Percentiles rank a stretch among this genome's conserved stretches.
phyloP scores from a whole-genome alignment of 768 basidiomycete genomes.

The Suillus sp. region DNA sequence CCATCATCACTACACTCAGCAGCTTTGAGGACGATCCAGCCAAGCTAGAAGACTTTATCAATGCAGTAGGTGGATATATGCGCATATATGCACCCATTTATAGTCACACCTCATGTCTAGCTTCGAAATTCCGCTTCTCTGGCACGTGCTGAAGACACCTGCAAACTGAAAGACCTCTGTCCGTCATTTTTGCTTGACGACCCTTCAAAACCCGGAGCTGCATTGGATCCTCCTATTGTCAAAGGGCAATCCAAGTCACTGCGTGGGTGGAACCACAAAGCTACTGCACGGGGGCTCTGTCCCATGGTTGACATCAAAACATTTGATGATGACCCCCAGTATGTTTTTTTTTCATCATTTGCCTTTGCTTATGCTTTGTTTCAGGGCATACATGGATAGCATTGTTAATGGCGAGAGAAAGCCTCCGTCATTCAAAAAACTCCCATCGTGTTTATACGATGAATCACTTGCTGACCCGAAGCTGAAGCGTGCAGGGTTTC shows the following conservation, averaged over 20 bases:
- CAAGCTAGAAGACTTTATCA: neutral
- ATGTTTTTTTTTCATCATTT: neutral
- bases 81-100: neutral
- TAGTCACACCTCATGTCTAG: neutral
- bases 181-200: neutral
- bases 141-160: neutral
- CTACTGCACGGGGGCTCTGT: neutral
- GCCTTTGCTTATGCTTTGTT: neutral
- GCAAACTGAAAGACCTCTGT: conserved; percentile 1
- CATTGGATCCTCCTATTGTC: neutral
- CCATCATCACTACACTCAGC: neutral
- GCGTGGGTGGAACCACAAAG: neutral
- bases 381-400: neutral
- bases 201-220: neutral
- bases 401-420: neutral
- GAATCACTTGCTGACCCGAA: neutral
- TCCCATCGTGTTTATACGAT: neutral
- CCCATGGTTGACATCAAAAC: neutral
- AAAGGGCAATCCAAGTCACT: conserved; percentile 2
- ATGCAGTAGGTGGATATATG: neutral
- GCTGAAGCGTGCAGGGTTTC: neutral
- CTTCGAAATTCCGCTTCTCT: neutral
- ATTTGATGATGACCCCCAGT: neutral
- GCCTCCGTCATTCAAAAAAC: neutral
- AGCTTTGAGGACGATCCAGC: neutral